Evolutionary conservation across 345 rosid genomes (phyloP).

Genomic region (Firmiana major): DNA sequence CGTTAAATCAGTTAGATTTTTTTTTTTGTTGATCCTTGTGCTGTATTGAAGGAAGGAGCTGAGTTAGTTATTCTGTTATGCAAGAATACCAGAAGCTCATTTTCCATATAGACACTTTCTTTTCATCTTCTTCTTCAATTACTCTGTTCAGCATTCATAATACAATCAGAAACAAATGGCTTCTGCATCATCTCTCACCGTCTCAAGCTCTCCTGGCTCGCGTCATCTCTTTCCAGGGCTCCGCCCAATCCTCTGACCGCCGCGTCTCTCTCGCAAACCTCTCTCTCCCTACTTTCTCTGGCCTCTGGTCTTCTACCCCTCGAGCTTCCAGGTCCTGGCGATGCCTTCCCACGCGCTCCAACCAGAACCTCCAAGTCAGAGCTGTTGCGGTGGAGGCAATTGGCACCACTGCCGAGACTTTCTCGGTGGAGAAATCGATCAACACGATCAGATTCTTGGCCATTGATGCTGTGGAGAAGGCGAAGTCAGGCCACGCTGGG

Average conservation of each 20-base stretch:
- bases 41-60: no score
- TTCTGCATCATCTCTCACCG: constrained; percentile 47
- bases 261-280: constrained; percentile 35
- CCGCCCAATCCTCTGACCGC: constrained; percentile 37
- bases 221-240: constrained; percentile 42
- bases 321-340: constrained; percentile 27
- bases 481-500: constrained; percentile 94
- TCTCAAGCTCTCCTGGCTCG: constrained; percentile 55
- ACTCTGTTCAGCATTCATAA: no score
- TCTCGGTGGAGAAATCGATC: constrained; percentile 71
- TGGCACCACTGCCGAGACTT: constrained; percentile 44
- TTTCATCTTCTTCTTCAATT: no score
- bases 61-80: no score
- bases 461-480: constrained; percentile 93
- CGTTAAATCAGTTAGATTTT: no score
- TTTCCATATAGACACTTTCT: no score
- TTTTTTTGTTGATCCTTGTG: no score
- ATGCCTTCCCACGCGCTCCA: constrained; percentile 16
- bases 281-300: constrained; percentile 48
- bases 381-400: constrained; percentile 56
- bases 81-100: no score
- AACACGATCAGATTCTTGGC: constrained; percentile 85
- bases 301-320: constrained; percentile 38
- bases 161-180: constrained; percentile 36
- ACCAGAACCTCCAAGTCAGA: constrained; percentile 20